Evolutionary conservation across 225 moss, liverwort and hornwort species (phyloP).

Genomic region (Physcomitrium patens): DNA sequence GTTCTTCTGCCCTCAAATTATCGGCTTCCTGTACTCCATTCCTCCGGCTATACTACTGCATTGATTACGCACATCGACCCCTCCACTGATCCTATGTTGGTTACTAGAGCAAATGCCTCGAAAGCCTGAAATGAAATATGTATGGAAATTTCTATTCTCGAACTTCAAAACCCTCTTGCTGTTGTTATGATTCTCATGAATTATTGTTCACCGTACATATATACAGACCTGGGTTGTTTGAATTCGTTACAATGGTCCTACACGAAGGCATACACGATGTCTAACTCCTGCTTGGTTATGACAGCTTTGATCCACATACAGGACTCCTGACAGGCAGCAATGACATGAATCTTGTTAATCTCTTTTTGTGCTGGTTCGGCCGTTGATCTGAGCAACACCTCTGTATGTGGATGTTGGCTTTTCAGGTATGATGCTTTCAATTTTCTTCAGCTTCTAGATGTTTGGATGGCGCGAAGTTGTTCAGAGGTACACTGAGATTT

Average conservation of each 20-base stretch:
- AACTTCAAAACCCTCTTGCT: neutral
- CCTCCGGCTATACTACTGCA: slow-evolving; percentile 42
- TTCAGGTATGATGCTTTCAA: slow-evolving; percentile 42
- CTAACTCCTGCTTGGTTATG: neutral
- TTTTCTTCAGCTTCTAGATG: no score
- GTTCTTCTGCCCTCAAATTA: slow-evolving; percentile 66
- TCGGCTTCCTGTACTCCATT: slow-evolving; percentile 68
- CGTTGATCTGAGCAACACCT: slow-evolving; percentile 62
- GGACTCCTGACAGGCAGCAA: slow-evolving; percentile 65
- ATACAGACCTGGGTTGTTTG: neutral
- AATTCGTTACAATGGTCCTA: neutral
- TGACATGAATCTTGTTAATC: slow-evolving; percentile 71
- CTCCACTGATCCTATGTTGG: slow-evolving; percentile 63
- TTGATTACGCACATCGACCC: neutral
- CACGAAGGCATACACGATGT: neutral
- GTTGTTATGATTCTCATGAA: neutral
- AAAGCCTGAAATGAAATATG: neutral
- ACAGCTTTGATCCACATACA: slow-evolving; percentile 63
- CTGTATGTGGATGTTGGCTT: slow-evolving; percentile 56
- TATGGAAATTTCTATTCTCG: no score
- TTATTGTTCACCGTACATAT: neutral
- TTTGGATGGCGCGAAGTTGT: no score
- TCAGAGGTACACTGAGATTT: no score
- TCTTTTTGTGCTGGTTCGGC: slow-evolving; percentile 63
- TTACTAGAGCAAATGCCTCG: neutral